These are phyloP conservation scores for Trichosporon sp. DNA, from an alignment of 1,284 basidiomycete genomes.

Conservation along the genomic window DNA sequence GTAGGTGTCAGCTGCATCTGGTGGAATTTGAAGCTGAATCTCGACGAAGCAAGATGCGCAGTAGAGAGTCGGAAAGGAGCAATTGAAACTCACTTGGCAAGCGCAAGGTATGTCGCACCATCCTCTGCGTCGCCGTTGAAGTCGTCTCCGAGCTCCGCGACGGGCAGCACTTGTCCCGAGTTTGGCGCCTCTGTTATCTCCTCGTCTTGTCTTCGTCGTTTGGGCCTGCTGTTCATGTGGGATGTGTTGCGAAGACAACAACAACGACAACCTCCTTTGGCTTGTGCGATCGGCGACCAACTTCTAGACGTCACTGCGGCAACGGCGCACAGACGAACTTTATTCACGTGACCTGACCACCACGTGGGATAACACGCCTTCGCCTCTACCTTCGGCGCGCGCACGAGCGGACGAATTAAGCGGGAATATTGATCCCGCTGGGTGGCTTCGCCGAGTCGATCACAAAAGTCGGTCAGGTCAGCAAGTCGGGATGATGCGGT, in stretches of 20 bases:
- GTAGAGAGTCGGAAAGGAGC: neutral
- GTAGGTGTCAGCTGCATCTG: neutral
- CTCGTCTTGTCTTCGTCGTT: slow-evolving; percentile 3
- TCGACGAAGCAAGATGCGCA: too few species aligned
- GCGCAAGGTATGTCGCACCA: slow-evolving; percentile 37
- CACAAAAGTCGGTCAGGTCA: neutral
- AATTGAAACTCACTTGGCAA: slow-evolving; percentile 27
- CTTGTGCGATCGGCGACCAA: neutral
- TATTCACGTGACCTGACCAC: neutral
- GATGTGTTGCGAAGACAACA: neutral
- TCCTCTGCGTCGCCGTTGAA: slow-evolving; percentile 32
- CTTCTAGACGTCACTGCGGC: neutral
- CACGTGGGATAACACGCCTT: neutral
- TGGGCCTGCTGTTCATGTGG: neutral
- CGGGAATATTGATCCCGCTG: neutral
- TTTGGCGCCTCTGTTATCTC: slow-evolving; percentile 5
- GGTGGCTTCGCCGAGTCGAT: neutral
- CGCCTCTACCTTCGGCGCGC: neutral
- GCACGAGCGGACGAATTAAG: neutral
- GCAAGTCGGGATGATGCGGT: neutral
- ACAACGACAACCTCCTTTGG: neutral
- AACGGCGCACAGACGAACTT: neutral
- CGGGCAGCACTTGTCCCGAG: slow-evolving; percentile 27
- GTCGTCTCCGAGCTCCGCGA: slow-evolving; percentile 30
- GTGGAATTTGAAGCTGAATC: too few species aligned